Percentiles rank a stretch among this genome's conserved stretches.
Evolutionary conservation across 2,329 filamentous ascomycete species (phyloP).

Genomic region (Claviceps digitariae): DNA sequence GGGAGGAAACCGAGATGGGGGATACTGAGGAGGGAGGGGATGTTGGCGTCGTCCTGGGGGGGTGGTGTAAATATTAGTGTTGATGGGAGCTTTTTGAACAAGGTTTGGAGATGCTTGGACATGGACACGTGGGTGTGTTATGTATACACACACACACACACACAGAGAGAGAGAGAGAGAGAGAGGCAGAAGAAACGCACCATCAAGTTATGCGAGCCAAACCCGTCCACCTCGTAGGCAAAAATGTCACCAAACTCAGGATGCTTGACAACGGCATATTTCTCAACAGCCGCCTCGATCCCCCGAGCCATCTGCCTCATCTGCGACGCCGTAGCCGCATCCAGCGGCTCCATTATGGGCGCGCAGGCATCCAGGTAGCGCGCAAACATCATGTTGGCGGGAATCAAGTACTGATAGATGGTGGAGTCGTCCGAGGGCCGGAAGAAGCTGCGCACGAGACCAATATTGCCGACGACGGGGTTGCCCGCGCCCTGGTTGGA

Average conservation of each 20-base stretch:
- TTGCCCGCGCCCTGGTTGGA: conserved; percentile 65
- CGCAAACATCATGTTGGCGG: conserved; percentile 76
- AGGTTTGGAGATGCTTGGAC: too few relatives aligned
- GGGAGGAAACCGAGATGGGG: conserved; percentile 42
- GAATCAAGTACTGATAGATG: conserved; percentile 76
- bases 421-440: conserved; percentile 82
- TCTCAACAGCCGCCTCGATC: conserved; percentile 53
- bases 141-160: neutral
- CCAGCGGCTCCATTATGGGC: conserved; percentile 30
- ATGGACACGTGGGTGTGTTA: too few relatives aligned
- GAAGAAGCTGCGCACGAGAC: conserved; percentile 76
- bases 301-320: conserved; percentile 43
- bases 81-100: too few relatives aligned
- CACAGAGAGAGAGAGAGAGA: too few relatives aligned
- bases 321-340: conserved; percentile 36
- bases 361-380: conserved; percentile 41
- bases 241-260: conserved; percentile 51
- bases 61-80: neutral
- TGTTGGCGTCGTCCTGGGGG: conserved; percentile 43
- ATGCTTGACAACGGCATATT: conserved; percentile 52
- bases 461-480: conserved; percentile 65
- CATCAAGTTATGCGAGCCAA: conserved; percentile 46
- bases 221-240: conserved; percentile 58
- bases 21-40: conserved; percentile 47
- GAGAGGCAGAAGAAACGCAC: conserved; percentile 12